Evolutionary conservation across 805 yeast genomes (phyloP).

Genomic region (Starmerella tilneyi): DNA sequence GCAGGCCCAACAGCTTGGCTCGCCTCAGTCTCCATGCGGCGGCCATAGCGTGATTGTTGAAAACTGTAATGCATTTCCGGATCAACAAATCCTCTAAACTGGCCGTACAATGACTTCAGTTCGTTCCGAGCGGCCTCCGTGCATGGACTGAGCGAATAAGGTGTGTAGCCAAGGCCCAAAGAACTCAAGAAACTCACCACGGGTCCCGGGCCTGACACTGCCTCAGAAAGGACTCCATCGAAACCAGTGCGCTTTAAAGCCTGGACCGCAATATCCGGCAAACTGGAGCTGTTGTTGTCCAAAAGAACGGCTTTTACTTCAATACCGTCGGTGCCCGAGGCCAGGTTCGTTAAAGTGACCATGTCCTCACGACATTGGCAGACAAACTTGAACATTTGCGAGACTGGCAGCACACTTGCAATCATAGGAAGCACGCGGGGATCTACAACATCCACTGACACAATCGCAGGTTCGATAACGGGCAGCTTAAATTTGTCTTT

Average conservation of each 20-base stretch:
- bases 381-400: constrained; percentile 53
- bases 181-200: constrained; percentile 39
- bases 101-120: background rate
- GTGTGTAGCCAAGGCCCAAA: constrained; percentile 40
- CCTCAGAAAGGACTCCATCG: constrained; percentile 68
- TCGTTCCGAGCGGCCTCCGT: background rate
- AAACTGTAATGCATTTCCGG: background rate
- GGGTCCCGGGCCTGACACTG: constrained; percentile 57
- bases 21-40: background rate
- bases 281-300: constrained; percentile 21
- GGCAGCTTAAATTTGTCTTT: constrained; percentile 30
- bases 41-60: constrained; percentile 12
- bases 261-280: constrained; percentile 32
- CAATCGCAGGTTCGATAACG: constrained; percentile 65
- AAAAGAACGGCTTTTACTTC: constrained; percentile 7
- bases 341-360: constrained; percentile 34
- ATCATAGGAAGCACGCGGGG: constrained; percentile 43
- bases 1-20: background rate
- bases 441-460: constrained; percentile 49
- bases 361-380: constrained; percentile 46
- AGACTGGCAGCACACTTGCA: constrained; percentile 46
- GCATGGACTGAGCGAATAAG: constrained; percentile 45
- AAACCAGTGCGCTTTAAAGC: constrained; percentile 49
- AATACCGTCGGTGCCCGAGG: constrained; percentile 34
- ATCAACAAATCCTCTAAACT: constrained; percentile 3